phyloP scores from a whole-genome alignment of 129 eudicot species.

The Erigeron canadensis region DNA sequence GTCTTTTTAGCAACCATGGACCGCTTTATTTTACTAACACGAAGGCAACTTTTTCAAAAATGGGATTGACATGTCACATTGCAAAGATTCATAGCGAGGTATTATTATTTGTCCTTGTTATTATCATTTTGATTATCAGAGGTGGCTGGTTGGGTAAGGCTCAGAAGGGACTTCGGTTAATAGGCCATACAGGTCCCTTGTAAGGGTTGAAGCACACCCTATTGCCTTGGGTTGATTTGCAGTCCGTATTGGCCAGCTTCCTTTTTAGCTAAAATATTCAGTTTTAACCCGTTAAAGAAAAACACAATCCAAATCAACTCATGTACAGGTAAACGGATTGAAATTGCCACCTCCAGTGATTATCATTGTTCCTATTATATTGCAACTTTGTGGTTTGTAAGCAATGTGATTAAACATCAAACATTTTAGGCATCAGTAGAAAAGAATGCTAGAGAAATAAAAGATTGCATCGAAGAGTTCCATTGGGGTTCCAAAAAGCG shows the following conservation, averaged over 20 bases:
- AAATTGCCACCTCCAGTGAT: neutral
- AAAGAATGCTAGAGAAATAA: constrained; percentile 87
- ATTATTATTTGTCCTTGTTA: constrained; percentile 7
- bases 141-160: neutral
- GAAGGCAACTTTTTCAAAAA: constrained; percentile 70
- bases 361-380: constrained; percentile 6
- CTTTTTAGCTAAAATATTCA: neutral
- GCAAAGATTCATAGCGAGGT: constrained; percentile 99
- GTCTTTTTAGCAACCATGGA: constrained; percentile 99
- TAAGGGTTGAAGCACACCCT: neutral
- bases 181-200: neutral
- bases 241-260: too few relatives aligned
- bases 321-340: neutral
- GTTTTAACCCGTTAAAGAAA: neutral
- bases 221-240: neutral
- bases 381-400: neutral
- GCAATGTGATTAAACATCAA: constrained; percentile 19
- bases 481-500: constrained; percentile 93
- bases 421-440: constrained; percentile 81
- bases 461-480: constrained; percentile 84
- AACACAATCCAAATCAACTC: neutral
- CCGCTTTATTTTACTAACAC: constrained; percentile 81
- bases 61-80: constrained; percentile 96
- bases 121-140: neutral
- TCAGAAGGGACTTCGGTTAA: neutral